These are phyloP conservation scores for Nakazawaea anatomiae DNA, from an alignment of 805 yeast genomes.

Conservation along the genomic window DNA sequence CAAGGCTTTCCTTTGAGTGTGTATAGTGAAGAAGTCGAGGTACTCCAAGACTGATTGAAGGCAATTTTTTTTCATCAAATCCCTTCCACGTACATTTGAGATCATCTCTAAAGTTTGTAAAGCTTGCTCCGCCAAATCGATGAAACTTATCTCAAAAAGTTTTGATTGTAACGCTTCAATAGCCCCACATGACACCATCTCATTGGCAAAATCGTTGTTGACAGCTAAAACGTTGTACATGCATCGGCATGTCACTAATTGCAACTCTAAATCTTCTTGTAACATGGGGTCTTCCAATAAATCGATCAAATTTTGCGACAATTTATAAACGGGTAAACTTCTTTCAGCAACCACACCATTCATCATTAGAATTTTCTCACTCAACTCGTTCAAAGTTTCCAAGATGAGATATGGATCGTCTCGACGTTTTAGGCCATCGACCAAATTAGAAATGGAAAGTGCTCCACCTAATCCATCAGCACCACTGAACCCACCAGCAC, in stretches of 20 bases:
- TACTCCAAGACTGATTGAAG: slow-evolving; percentile 61
- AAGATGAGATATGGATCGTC: slow-evolving; percentile 57
- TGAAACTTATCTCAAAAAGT: slow-evolving; percentile 68
- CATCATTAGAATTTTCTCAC: slow-evolving; percentile 64
- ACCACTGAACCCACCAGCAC: slow-evolving; percentile 11
- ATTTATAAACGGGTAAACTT: slow-evolving; percentile 50
- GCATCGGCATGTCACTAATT: slow-evolving; percentile 78
- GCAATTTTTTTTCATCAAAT: slow-evolving; percentile 54
- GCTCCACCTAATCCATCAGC: not conserved
- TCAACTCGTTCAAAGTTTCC: slow-evolving; percentile 60
- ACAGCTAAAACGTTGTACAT: slow-evolving; percentile 76
- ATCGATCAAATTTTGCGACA: slow-evolving; percentile 49
- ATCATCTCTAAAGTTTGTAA: slow-evolving; percentile 68
- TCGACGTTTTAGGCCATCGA: slow-evolving; percentile 32
- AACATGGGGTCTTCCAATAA: slow-evolving; percentile 54
- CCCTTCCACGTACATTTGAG: slow-evolving; percentile 46
- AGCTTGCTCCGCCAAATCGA: slow-evolving; percentile 91
- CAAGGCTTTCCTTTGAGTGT: slow-evolving; percentile 81
- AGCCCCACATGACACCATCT: slow-evolving; percentile 59
- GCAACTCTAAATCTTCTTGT: slow-evolving; percentile 70
- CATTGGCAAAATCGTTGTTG: slow-evolving; percentile 54
- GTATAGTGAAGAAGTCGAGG: slow-evolving; percentile 83
- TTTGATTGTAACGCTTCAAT: slow-evolving; percentile 62
- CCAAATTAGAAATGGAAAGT: slow-evolving; percentile 20
- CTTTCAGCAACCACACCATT: slow-evolving; percentile 58